Percentiles rank a stretch among this genome's conserved stretches.
These are phyloP conservation scores for Xylaria sp. DNA, from an alignment of 2,329 filamentous ascomycete species.

Conservation along the genomic window DNA sequence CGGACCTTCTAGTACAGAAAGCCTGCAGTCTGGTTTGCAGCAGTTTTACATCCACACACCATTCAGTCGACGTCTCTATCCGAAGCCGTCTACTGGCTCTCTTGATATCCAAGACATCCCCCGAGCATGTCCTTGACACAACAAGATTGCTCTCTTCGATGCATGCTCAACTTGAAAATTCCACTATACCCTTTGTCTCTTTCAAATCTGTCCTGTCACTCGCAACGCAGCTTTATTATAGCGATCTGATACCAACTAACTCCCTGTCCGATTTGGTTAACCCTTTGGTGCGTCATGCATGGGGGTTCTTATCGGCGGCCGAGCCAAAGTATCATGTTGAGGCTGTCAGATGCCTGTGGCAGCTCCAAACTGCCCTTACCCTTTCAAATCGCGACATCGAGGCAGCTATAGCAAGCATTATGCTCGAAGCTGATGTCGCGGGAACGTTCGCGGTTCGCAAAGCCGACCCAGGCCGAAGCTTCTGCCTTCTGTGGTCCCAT, in stretches of 20 bases:
- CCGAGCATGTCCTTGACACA: conserved; percentile 52
- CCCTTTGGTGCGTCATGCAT: conserved; percentile 73
- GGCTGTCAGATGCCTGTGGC: conserved; percentile 83
- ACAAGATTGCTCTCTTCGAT: conserved; percentile 57
- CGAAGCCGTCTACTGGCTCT: conserved; percentile 65
- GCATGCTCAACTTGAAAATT: conserved; percentile 50
- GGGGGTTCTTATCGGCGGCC: conserved; percentile 80
- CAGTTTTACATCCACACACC: conserved; percentile 49
- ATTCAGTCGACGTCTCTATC: conserved; percentile 57
- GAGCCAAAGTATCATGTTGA: conserved; percentile 95
- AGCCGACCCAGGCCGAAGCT: conserved; percentile 70
- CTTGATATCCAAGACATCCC: conserved; percentile 59
- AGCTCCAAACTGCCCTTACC: conserved; percentile 76
- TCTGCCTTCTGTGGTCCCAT: conserved; percentile 83
- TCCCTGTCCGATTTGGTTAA: conserved; percentile 68
- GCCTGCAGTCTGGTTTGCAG: conserved; percentile 58
- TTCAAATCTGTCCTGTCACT: conserved; percentile 66
- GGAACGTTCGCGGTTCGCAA: conserved; percentile 54
- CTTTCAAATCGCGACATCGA: conserved; percentile 75
- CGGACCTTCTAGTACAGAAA: conserved; percentile 68
- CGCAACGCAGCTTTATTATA: conserved; percentile 59
- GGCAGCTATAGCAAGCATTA: conserved; percentile 73
- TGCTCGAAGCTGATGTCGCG: conserved; percentile 60
- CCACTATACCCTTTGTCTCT: conserved; percentile 54
- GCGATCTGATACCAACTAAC: conserved; percentile 56